A percentile compares a stretch with the other conserved stretches of the same genome.
These are phyloP conservation scores for Yamadazyma endophytica DNA, from an alignment of 805 yeast species.

Conservation along the genomic window DNA sequence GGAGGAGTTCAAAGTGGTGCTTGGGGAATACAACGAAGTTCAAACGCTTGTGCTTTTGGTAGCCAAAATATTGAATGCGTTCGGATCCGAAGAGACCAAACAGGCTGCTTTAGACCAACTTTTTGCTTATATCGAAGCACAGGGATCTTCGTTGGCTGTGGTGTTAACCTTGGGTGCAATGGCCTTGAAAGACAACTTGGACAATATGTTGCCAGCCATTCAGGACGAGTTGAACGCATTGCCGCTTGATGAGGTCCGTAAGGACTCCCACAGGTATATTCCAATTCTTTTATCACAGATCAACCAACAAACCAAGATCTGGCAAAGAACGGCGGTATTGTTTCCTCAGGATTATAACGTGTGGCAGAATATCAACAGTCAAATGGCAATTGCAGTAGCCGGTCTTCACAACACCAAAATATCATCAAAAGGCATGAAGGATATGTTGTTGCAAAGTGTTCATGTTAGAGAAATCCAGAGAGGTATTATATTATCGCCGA, in stretches of 20 bases:
- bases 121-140: slow-evolving; percentile 55
- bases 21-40: slow-evolving; percentile 49
- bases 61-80: slow-evolving; percentile 75
- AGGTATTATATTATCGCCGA: slow-evolving; percentile 63
- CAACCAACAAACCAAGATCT: slow-evolving; percentile 22
- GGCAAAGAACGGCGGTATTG: slow-evolving; percentile 70
- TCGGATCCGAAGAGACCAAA: slow-evolving; percentile 69
- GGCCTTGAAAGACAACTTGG: slow-evolving; percentile 57
- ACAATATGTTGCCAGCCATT: slow-evolving; percentile 59
- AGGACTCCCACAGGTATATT: slow-evolving; percentile 51
- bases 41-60: slow-evolving; percentile 67
- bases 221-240: slow-evolving; percentile 60
- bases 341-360: slow-evolving; percentile 67
- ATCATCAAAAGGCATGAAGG: slow-evolving; percentile 48
- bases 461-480: slow-evolving; percentile 58
- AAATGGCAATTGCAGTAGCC: slow-evolving; percentile 58
- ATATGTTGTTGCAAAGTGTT: slow-evolving; percentile 46
- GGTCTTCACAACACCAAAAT: slow-evolving; percentile 45
- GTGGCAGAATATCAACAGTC: slow-evolving; percentile 63
- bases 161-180: slow-evolving; percentile 79
- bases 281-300: slow-evolving; percentile 58
- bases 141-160: slow-evolving; percentile 64
- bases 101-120: slow-evolving; percentile 84
- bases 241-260: slow-evolving; percentile 40
- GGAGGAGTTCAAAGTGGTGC: slow-evolving; percentile 60